Percentiles rank a stretch among this genome's conserved stretches.
phyloP scores from a whole-genome alignment of 495 filamentous ascomycete genomes.

The Aspergillus campestris region DNA sequence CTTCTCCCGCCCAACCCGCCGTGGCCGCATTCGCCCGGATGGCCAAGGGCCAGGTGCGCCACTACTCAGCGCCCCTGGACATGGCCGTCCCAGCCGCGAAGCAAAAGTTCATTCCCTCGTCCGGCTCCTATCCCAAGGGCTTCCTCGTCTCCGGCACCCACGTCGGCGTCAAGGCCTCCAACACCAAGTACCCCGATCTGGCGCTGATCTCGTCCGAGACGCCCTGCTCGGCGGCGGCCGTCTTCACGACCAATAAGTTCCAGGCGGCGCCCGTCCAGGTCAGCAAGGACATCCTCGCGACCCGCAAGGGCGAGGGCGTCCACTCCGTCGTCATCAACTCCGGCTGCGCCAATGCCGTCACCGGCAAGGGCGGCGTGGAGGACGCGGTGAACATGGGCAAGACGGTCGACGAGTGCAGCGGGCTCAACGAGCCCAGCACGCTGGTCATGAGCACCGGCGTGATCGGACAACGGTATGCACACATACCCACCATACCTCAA shows the following conservation, averaged over 20 bases:
- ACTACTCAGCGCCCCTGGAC: constrained; percentile 55
- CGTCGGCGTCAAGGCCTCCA: constrained; percentile 87
- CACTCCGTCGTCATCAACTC: constrained; percentile 86
- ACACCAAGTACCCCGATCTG: constrained; percentile 82
- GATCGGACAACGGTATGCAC: constrained; percentile 75
- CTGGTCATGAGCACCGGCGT: constrained; percentile 98
- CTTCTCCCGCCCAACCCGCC: constrained; percentile 18
- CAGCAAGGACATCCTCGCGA: constrained; percentile 59
- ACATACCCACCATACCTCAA: constrained; percentile 4
- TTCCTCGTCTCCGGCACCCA: constrained; percentile 82
- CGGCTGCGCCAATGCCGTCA: constrained; percentile 96
- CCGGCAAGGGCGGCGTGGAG: constrained; percentile 81
- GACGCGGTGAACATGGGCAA: constrained; percentile 79
- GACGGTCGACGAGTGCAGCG: constrained; percentile 61
- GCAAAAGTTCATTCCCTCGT: constrained; percentile 81
- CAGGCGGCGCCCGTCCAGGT: constrained; percentile 91
- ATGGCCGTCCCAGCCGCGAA: constrained; percentile 61
- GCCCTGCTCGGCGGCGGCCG: constrained; percentile 86
- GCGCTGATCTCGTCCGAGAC: constrained; percentile 79
- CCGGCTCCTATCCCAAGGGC: constrained; percentile 79
- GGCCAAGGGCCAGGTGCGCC: constrained; percentile 37
- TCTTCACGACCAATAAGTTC: constrained; percentile 98
- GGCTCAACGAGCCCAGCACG: constrained; percentile 56
- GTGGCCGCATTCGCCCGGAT: constrained; percentile 34
- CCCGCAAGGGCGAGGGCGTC: constrained; percentile 59